Evolutionary conservation across 148 eudicot species (phyloP), one percentile per base, ranked within the genome.

Genomic region (Limonium bicolor): DNA sequence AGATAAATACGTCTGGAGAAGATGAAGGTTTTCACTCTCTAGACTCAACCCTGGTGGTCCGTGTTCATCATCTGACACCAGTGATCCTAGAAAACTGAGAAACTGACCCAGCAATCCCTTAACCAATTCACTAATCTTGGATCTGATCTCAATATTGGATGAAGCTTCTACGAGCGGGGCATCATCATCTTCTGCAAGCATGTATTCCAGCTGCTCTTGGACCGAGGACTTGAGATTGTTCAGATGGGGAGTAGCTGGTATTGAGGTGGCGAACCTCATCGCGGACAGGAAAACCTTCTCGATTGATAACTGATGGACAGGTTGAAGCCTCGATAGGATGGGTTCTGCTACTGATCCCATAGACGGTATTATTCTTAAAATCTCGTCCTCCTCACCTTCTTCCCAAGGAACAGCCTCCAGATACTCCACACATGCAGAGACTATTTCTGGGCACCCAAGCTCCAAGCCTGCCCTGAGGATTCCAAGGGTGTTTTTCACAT

Each of bases 351-450:
- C 46, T 43, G 72, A 51, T 36, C 95, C 97, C 76, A 88, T 54
- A 28, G 56, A 16, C 0, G 97, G 93, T 38, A 80, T 69, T 6
- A 55, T 59, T 56, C 51, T 68, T 32, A 88, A 27, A 26, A 88
- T 84, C 51, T 83, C 87, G 50, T 88, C 97, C 63, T 88, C 95
- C 48, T 84, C 95, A 0, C 73, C 50, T 46, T 90, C 97, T 58
- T 84, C 95, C 95, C 97, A 84, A 27, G 85, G 95, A 35, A 81
- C 71, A 16, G 95, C 86, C 63, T 90, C 97, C 71, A 90, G 36
- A 60, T 72, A 88, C 46, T 60, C 77, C 12, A 77, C 92, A 53
- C 86, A 77, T 41, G 73, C 47, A 29, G 92, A 51, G 26, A 75
- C 51, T 24, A 84, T 72, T 44, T 55, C 49, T 20, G 87, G 92